Conservation (phyloP, 228 moss, liverwort and hornwort species). For the Sphagnum fallax region DNA sequence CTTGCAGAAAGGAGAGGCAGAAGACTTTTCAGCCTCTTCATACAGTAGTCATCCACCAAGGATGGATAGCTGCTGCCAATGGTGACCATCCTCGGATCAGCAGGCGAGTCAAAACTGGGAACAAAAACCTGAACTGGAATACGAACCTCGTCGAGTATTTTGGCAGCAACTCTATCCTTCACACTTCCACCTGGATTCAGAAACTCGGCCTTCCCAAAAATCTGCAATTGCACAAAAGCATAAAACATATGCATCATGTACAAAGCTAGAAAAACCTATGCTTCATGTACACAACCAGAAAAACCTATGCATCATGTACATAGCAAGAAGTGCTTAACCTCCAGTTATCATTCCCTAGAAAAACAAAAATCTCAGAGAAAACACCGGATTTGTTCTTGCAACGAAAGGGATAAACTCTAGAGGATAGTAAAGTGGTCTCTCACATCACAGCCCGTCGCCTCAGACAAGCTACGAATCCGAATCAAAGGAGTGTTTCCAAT, state of each 20-base stretch:
- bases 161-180: constrained; percentile 92
- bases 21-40: no score
- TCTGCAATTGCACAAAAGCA: constrained; percentile 24
- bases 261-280: no score
- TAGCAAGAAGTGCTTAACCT: background rate
- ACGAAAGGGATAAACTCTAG: no score
- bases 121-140: constrained; percentile 2
- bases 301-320: background rate
- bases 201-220: constrained; percentile 92
- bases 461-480: constrained; percentile 72
- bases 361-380: no score
- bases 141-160: constrained; percentile 87
- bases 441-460: constrained; percentile 88
- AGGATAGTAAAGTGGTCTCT: no score
- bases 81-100: no score
- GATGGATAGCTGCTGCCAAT: no score
- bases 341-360: background rate
- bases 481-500: constrained; percentile 90
- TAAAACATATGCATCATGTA: no score
- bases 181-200: constrained; percentile 98
- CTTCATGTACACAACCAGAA: background rate
- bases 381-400: no score
- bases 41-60: no score
- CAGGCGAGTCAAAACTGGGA: no score
- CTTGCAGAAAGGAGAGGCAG: no score